These are phyloP conservation scores for Oxyria digyna DNA, from an alignment of 148 eudicot genomes.

Conservation along the genomic window DNA sequence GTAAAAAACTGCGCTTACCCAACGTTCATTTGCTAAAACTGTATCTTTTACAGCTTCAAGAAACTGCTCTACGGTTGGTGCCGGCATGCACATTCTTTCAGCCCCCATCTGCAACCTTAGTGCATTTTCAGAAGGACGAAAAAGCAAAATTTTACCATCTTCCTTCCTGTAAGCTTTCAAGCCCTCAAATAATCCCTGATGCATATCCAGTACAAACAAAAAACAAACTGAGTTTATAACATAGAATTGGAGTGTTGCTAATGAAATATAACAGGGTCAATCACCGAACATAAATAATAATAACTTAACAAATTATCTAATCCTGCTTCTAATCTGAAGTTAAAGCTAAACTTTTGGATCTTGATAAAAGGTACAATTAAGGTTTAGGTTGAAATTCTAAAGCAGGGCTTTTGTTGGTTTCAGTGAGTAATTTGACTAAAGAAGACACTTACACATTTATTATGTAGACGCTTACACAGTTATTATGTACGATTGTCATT, in stretches of 20 bases:
- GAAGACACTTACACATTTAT: neutral
- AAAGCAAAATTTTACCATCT: slow-evolving; percentile 70
- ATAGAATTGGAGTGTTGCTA: neutral
- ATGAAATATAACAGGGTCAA: neutral
- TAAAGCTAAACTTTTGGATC: neutral
- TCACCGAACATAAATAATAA: neutral
- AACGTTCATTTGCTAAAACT: slow-evolving; percentile 80
- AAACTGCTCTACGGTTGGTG: slow-evolving; percentile 87
- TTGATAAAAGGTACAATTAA: neutral
- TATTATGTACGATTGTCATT: neutral
- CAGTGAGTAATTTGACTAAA: neutral
- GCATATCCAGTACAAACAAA: slow-evolving; percentile 1
- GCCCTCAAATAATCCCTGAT: slow-evolving; percentile 93
- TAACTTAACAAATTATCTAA: neutral
- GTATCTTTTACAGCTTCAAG: slow-evolving; percentile 83
- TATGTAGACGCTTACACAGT: neutral
- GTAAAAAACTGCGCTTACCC: slow-evolving; percentile 37
- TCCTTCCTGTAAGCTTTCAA: slow-evolving; percentile 76
- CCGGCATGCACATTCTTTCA: slow-evolving; percentile 99
- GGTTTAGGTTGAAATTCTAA: neutral
- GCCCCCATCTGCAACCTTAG: slow-evolving; percentile 67
- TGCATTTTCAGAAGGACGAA: slow-evolving; percentile 94
- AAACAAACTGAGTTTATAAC: neutral
- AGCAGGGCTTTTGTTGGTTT: neutral
- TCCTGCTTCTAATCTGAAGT: neutral